Evolutionary conservation across 225 moss, liverwort and hornwort genomes (phyloP).

Genomic region (Antitrichia curtipendula): DNA sequence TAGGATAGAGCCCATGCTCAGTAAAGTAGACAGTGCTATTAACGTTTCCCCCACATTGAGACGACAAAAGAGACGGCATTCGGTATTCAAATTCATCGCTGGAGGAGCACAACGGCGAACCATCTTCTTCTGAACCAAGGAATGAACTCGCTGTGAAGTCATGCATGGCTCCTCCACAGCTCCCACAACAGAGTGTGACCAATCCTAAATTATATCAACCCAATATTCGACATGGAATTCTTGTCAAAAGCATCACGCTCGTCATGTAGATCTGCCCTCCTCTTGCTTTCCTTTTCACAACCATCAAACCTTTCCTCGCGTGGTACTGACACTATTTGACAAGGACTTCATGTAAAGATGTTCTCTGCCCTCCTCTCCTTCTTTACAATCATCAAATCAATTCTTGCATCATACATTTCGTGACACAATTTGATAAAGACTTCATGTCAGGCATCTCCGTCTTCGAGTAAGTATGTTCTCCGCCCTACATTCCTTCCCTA

Average conservation of each 20-base stretch:
- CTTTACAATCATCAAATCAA: neutral
- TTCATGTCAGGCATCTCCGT: neutral
- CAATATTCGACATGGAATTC: neutral
- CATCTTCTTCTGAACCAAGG: conserved; percentile 27
- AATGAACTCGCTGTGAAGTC: conserved; percentile 30
- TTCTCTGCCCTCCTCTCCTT: neutral
- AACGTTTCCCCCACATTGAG: conserved; percentile 4
- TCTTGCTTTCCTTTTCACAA: neutral
- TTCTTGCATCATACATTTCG: neutral
- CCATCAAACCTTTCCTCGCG: neutral
- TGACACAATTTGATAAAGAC: neutral
- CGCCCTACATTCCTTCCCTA: neutral
- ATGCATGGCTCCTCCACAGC: conserved; percentile 38
- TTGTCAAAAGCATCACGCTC: neutral
- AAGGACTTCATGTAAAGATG: neutral
- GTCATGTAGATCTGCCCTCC: neutral
- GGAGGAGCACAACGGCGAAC: conserved; percentile 17
- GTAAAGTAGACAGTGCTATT: conserved; percentile 7
- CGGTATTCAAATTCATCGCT: conserved; percentile 8
- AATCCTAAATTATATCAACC: neutral
- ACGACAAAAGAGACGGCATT: conserved; percentile 9
- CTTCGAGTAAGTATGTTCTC: neutral
- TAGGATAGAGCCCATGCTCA: conserved; percentile 9
- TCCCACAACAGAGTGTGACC: neutral
- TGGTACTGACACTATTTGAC: neutral